These are phyloP conservation scores for Thielaviopsis euricoi DNA, from an alignment of 2,329 filamentous ascomycete species.

Conservation along the genomic window DNA sequence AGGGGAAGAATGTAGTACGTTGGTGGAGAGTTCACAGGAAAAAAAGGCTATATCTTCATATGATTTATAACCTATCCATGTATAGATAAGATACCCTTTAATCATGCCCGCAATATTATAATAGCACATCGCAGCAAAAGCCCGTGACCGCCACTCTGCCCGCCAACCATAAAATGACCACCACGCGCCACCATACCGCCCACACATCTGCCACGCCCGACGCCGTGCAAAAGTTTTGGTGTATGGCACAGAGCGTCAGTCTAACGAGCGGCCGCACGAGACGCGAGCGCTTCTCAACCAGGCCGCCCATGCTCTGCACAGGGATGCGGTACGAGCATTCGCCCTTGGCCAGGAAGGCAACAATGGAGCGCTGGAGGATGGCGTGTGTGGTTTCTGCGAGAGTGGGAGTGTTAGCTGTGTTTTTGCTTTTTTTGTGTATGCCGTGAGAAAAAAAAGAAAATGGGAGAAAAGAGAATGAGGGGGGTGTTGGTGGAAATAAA, in stretches of 20 bases:
- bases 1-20: no score
- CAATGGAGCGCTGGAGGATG: conserved; percentile 3
- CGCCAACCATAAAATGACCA: conserved; percentile 6
- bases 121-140: neutral
- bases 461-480: no score
- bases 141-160: neutral
- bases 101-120: neutral
- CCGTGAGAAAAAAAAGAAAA: neutral
- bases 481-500: neutral
- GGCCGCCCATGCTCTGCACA: conserved; percentile 5
- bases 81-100: neutral
- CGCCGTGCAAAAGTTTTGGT: neutral
- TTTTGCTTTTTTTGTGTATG: neutral
- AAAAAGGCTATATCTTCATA: no score
- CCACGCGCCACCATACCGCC: neutral
- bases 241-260: conserved; percentile 1
- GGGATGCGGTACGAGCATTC: neutral
- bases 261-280: neutral
- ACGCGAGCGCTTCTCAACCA: conserved; percentile 1
- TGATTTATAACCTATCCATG: no score
- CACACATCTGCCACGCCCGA: neutral
- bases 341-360: conserved; percentile 2
- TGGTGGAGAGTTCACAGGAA: no score
- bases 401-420: no score
- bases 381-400: conserved; percentile 1